Base-by-base conservation (phyloP, 306 rosid genomes). In the Sesbania bispinosa region DNA sequence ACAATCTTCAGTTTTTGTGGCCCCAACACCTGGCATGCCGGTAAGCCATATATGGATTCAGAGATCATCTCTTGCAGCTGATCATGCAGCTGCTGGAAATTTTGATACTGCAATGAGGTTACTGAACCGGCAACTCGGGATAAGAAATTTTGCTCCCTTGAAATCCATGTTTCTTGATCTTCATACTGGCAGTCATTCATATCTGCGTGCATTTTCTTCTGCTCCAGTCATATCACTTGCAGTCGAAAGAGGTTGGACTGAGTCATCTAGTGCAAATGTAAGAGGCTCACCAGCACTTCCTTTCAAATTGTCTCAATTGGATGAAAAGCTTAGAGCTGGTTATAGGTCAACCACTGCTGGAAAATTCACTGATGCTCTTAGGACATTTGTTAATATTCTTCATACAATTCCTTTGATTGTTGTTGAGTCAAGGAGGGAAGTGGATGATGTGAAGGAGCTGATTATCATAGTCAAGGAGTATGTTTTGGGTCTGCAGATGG, bases 21-120 rank as follows among this genome's bases (percentile, higher is more conserved):
- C 97, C 71, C 98, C 98, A 30, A 84, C 96, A 50, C 88, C 89
- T 78, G 98, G 98, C 78, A 81, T 90, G 90, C 90, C 98, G 2
- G 96, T 90, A 2, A 87, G 82, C 80, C 92, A 93, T 77, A 88
- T 90, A 54, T 93, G 98, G 98, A 84, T 26, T 77, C 98, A 93
- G 85, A 87, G 76, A 60, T 90, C 98, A 30, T 85, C 97, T 59
- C 92, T 93, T 80, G 98, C 98, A 0, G 98, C 98, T 50, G 98
- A 93, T 73, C 98, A 93, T 71, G 98, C 87, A 6, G 98, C 98
- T 70, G 98, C 96, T 11, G 98, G 98, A 15, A 89, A 93, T 78
- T 90, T 90, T 27, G 98, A 93, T 53, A 87, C 98, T 47, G 97
- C 97, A 36, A 93, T 93, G 98, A 81, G 96, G 69, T 75, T 93